Percentiles rank a stretch among this genome's conserved stretches.
Conservation (phyloP, 495 filamentous ascomycete species). For the Aspergillus ostianus region DNA sequence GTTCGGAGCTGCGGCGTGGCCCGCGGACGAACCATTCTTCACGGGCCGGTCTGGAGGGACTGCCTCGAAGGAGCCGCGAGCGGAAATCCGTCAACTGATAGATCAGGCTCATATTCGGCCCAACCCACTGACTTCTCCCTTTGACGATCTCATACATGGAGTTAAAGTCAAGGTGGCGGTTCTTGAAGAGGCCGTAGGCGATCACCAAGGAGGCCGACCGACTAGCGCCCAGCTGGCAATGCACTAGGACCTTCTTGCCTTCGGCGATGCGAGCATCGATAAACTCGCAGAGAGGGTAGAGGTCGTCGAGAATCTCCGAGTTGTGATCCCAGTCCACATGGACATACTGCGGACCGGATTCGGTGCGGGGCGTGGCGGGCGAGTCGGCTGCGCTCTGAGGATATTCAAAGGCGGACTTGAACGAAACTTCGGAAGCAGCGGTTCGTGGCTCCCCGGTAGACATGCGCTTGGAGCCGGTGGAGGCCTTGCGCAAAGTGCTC, state of each 20-base stretch:
- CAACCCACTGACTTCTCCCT: conserved; percentile 88
- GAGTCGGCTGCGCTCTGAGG: conserved; percentile 51
- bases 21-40: conserved; percentile 36
- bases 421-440: conserved; percentile 65
- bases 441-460: conserved; percentile 64
- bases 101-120: conserved; percentile 97
- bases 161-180: conserved; percentile 82
- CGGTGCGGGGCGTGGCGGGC: conserved; percentile 49
- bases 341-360: conserved; percentile 78
- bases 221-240: conserved; percentile 95
- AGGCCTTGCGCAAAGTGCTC: conserved; percentile 40
- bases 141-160: conserved; percentile 92
- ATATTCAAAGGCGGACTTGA: conserved; percentile 69
- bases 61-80: conserved; percentile 41
- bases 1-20: conserved; percentile 34
- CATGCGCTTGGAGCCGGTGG: conserved; percentile 34
- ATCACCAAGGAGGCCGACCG: conserved; percentile 96
- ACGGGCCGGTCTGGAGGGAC: conserved; percentile 37
- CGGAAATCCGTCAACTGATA: conserved; percentile 93
- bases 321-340: conserved; percentile 98
- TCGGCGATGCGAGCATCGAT: conserved; percentile 76
- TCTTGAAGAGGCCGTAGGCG: conserved; percentile 92
- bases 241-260: conserved; percentile 85
- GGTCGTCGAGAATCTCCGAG: conserved; percentile 86
- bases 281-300: conserved; percentile 78